These are phyloP conservation scores for Candida koratica DNA, from an alignment of 805 yeast species.

Conservation along the genomic window DNA sequence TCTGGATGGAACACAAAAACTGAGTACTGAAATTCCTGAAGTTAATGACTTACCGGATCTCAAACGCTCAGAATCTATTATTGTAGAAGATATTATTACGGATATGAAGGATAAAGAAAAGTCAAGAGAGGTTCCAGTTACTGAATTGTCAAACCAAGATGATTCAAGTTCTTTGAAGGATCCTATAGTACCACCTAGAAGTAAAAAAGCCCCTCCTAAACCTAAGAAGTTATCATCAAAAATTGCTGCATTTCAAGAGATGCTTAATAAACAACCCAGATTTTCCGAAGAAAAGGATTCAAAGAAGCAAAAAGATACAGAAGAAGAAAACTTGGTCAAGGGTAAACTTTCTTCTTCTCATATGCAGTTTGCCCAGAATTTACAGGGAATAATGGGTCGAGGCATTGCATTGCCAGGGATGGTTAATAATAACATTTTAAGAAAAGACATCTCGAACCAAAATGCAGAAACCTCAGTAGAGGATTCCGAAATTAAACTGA, in stretches of 20 bases:
- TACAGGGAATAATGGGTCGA: slow-evolving; percentile 54
- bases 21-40: slow-evolving; percentile 9
- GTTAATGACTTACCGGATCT: slow-evolving; percentile 11
- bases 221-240: slow-evolving; percentile 77
- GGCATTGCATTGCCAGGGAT: slow-evolving; percentile 53
- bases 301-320: slow-evolving; percentile 1
- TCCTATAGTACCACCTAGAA: slow-evolving; percentile 6
- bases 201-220: slow-evolving; percentile 53
- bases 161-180: background rate
- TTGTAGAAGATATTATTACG: background rate
- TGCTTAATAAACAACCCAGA: slow-evolving; percentile 46
- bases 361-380: slow-evolving; percentile 51
- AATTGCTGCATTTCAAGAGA: slow-evolving; percentile 78
- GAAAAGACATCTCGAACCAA: slow-evolving; percentile 12
- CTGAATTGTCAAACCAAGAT: background rate
- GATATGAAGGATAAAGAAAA: background rate
- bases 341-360: slow-evolving; percentile 32
- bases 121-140: background rate
- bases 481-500: background rate
- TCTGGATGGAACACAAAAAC: slow-evolving; percentile 5
- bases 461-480: slow-evolving; percentile 19
- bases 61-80: background rate
- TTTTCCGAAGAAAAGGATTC: background rate
- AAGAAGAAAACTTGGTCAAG: slow-evolving; percentile 6
- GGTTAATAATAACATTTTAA: slow-evolving; percentile 38